A percentile compares a stretch with the other conserved stretches of the same genome.
Conservation (phyloP, 345 rosid species). For the Sonneratia caseolaris region DNA sequence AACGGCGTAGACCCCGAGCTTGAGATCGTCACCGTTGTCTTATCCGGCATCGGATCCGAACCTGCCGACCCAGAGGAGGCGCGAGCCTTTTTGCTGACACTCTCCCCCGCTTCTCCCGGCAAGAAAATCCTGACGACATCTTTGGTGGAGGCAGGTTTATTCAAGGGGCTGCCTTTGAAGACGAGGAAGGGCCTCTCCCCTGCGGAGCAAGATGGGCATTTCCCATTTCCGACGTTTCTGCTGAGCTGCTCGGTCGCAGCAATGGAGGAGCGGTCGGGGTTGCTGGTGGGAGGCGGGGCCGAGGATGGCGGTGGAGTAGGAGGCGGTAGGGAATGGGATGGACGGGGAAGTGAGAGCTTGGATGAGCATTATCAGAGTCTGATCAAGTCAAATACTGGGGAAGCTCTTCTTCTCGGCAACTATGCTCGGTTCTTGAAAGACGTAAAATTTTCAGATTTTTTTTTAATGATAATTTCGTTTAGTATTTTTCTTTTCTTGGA, state of each 20-base stretch:
- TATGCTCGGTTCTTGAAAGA: slow-evolving; percentile 51
- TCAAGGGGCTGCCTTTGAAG: slow-evolving; percentile 11
- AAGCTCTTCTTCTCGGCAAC: slow-evolving; percentile 39
- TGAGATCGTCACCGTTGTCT: slow-evolving; percentile 11
- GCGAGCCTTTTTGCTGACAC: slow-evolving; percentile 16
- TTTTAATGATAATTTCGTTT: no score
- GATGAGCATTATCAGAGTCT: slow-evolving; percentile 35
- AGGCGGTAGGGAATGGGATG: slow-evolving; percentile 13
- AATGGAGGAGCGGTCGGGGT: slow-evolving; percentile 1
- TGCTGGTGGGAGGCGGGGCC: slow-evolving; percentile 6
- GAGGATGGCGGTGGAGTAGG: slow-evolving; percentile 15
- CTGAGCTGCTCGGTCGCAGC: slow-evolving; percentile 4
- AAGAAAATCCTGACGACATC: slow-evolving; percentile 17
- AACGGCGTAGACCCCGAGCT: slow-evolving; percentile 27
- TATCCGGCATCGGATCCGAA: slow-evolving; percentile 7
- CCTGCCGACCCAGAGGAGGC: not conserved
- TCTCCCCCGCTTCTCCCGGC: not conserved
- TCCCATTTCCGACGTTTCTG: slow-evolving; percentile 5
- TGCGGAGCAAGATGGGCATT: not conserved
- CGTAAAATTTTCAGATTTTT: slow-evolving; percentile 13
- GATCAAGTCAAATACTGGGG: slow-evolving; percentile 34
- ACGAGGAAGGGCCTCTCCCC: slow-evolving; percentile 7
- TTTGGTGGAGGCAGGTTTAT: slow-evolving; percentile 13
- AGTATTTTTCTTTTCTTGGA: no score
- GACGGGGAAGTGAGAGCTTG: slow-evolving; percentile 25